These are phyloP conservation scores for Rhizopogon salebrosus DNA, from an alignment of 768 basidiomycete species.

Conservation along the genomic window DNA sequence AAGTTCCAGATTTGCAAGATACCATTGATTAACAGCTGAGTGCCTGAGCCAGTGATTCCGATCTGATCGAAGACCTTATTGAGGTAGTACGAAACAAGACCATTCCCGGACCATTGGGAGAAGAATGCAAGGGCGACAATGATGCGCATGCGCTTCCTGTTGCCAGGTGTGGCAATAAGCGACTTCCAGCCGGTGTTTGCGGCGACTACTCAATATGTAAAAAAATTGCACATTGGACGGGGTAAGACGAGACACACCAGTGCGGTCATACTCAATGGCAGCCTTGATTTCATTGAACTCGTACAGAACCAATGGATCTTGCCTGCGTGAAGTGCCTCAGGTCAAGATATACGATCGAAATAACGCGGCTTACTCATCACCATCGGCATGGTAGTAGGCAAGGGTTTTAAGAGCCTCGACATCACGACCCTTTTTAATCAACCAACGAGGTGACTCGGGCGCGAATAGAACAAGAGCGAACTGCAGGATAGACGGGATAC, in stretches of 20 bases:
- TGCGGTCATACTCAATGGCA: constrained; percentile 64
- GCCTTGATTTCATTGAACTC: constrained; percentile 81
- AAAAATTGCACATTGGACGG: neutral
- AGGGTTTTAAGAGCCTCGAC: constrained; percentile 63
- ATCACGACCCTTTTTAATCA: constrained; percentile 70
- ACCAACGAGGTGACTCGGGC: constrained; percentile 84
- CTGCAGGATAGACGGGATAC: constrained; percentile 62
- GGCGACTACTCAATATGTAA: constrained; percentile 32
- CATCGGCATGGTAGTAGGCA: constrained; percentile 81
- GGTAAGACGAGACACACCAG: constrained; percentile 14
- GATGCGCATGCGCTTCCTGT: constrained; percentile 71
- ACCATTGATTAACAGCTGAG: constrained; percentile 79
- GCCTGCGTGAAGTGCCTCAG: constrained; percentile 21
- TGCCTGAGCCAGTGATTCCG: constrained; percentile 55
- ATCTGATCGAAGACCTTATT: constrained; percentile 65
- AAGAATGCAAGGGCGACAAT: constrained; percentile 78
- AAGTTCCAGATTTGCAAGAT: constrained; percentile 84
- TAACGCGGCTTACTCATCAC: constrained; percentile 44
- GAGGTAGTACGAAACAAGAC: constrained; percentile 81
- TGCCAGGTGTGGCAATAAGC: constrained; percentile 62
- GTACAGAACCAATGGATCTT: constrained; percentile 64
- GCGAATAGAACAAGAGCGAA: constrained; percentile 59
- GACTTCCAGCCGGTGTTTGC: constrained; percentile 64
- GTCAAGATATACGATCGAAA: neutral
- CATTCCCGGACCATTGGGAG: constrained; percentile 84